Conservation (phyloP, 139 green algal genomes). For the Volvox africanus region DNA sequence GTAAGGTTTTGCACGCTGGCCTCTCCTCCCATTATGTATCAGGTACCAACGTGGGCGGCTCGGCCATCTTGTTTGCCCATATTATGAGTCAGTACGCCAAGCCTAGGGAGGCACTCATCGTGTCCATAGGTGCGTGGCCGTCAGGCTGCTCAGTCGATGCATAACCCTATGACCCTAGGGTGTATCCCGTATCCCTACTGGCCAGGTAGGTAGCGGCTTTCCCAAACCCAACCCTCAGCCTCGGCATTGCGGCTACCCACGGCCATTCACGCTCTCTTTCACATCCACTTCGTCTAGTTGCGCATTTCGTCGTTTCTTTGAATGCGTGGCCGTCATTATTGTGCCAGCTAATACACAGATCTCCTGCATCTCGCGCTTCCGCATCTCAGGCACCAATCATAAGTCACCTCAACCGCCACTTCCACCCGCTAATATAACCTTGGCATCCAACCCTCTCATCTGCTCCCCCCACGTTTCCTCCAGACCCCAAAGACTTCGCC, state of each 20-base stretch:
- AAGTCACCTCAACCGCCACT: not conserved
- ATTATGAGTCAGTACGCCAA: conserved; percentile 28
- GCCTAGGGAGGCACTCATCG: conserved; percentile 11
- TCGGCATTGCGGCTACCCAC: too few relatives aligned
- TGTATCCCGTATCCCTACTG: too few relatives aligned
- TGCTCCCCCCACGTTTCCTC: not conserved
- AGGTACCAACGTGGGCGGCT: conserved; percentile 28
- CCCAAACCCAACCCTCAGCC: too few relatives aligned
- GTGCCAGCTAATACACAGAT: too few relatives aligned
- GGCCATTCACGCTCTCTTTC: too few relatives aligned
- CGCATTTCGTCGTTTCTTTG: too few relatives aligned
- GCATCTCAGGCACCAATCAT: not conserved
- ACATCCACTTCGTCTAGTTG: too few relatives aligned
- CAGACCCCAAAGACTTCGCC: conserved; percentile 11
- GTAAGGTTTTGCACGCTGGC: too few relatives aligned
- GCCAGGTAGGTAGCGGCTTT: too few relatives aligned
- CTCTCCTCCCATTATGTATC: not conserved
- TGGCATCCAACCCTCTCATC: not conserved
- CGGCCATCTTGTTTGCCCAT: conserved; percentile 19
- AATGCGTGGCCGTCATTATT: too few relatives aligned
- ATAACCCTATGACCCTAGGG: too few relatives aligned
- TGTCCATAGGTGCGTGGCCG: not conserved
- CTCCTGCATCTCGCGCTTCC: not conserved
- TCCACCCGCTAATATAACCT: not conserved
- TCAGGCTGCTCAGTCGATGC: too few relatives aligned